Evolutionary conservation across 2,329 filamentous ascomycete genomes (phyloP), one percentile per base, ranked within the genome.

Genomic region (Colletotrichum liaoningense): DNA sequence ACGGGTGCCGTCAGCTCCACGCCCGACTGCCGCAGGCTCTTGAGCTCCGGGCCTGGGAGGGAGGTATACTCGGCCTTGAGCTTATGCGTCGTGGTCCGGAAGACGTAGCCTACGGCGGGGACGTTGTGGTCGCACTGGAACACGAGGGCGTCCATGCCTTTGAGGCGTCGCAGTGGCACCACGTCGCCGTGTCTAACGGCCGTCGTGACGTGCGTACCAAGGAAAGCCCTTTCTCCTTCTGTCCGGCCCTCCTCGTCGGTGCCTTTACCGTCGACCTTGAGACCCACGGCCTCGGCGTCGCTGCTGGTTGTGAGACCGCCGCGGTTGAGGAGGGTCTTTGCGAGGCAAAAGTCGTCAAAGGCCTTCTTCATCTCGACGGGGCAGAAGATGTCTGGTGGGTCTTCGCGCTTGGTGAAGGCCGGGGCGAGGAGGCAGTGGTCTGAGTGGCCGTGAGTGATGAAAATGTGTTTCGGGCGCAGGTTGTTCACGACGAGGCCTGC

Each of bases 401-500:
- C 83, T 24, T 84, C 83, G 24, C 84, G 80, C 66, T 83, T 84
- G 66, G 84, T 81, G 66, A 86, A 88, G 4, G 83, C 83, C 0
- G 85, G 83, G 1, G 83, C 76, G 1, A 86, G 79, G 5, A 87
- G 79, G 2, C 83, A 82, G 76, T 88, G 86, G 74, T 88, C 86
- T 72, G 78, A 84, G 75, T 88, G 86, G 59, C 86, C 86, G 72
- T 88, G 86, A 0, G 86, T 88, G 60, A 88, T 78, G 74, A 88
- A 87, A 73, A 88, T 81, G 77, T 88, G 86, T 62, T 86, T 87
- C 0, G 86, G 86, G 0, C 86, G 82, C 2, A 80, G 75, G 35
- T 83, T 83, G 79, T 86, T 87, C 76, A 88, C 83, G 67, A 80
- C 79, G 52, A 87, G 80, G 2, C 86, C 86, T 2, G 86, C 85